These are phyloP conservation scores for Rhodomyrtus tomentosa DNA, from an alignment of 345 rosid genomes.

Conservation along the genomic window DNA sequence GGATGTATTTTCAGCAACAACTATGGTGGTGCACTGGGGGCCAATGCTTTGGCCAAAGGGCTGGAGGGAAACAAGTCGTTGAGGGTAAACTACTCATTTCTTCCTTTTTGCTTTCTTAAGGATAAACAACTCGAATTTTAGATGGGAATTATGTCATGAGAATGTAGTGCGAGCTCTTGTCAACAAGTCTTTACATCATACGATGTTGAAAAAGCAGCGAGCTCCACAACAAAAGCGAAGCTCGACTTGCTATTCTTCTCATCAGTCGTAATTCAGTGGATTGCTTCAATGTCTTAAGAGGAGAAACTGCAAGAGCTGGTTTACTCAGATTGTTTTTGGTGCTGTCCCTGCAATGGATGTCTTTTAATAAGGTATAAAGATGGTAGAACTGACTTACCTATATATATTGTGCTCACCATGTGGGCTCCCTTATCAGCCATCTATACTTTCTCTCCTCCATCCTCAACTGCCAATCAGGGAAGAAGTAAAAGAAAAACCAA, in stretches of 20 bases:
- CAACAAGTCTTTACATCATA: not conserved
- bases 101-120: slow-evolving; percentile 1
- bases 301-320: not conserved
- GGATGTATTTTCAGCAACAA: slow-evolving; percentile 56
- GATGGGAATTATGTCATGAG: not conserved
- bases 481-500: not conserved
- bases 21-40: slow-evolving; percentile 94
- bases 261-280: not conserved
- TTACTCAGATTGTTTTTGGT: not conserved
- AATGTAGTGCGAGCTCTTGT: not conserved
- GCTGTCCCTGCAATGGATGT: not conserved
- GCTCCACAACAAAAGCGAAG: too few relatives aligned
- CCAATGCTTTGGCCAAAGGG: slow-evolving; percentile 91
- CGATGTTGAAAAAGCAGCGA: not conserved
- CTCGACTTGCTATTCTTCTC: not conserved
- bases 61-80: slow-evolving; percentile 80
- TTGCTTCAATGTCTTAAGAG: not conserved
- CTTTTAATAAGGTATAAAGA: not conserved
- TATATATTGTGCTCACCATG: not conserved
- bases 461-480: not conserved
- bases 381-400: not conserved
- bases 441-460: not conserved
- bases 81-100: slow-evolving; percentile 32
- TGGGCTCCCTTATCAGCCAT: not conserved
- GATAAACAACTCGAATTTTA: not conserved